phyloP scores from a whole-genome alignment of 805 yeast species.

The Teunomyces lycoperdinae region DNA sequence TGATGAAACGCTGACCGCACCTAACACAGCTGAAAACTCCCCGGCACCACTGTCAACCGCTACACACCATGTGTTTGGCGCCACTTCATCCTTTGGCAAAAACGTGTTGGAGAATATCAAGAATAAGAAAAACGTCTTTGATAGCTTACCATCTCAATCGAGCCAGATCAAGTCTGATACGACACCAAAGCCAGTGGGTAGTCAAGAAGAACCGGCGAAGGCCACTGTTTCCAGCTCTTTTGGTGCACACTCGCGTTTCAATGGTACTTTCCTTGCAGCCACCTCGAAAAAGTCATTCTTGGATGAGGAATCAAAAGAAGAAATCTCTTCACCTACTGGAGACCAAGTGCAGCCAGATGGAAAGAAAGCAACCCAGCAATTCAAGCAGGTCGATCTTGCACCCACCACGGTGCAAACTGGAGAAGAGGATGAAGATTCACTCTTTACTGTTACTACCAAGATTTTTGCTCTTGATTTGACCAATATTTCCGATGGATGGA shows the following conservation, averaged over 20 bases:
- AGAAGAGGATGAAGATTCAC: slow-evolving; percentile 78
- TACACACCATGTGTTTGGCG: slow-evolving; percentile 34
- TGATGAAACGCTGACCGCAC: slow-evolving; percentile 11
- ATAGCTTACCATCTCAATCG: slow-evolving; percentile 15
- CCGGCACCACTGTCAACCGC: slow-evolving; percentile 3
- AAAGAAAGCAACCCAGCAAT: slow-evolving; percentile 31
- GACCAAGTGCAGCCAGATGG: slow-evolving; percentile 11
- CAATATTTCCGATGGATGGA: slow-evolving; percentile 79
- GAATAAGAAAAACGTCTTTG: slow-evolving; percentile 25
- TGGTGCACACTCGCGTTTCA: slow-evolving; percentile 47
- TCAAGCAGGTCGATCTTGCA: slow-evolving; percentile 58
- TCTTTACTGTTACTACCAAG: slow-evolving; percentile 71
- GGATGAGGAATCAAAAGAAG: slow-evolving; percentile 29
- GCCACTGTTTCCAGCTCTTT: slow-evolving; percentile 25
- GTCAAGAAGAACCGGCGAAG: slow-evolving; percentile 6
- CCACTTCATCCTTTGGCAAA: slow-evolving; percentile 40
- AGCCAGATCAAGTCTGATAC: not conserved
- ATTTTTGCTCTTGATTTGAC: slow-evolving; percentile 71
- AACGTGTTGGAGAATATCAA: slow-evolving; percentile 23
- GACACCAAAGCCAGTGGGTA: not conserved
- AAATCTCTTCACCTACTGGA: slow-evolving; percentile 9
- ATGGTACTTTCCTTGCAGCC: slow-evolving; percentile 55
- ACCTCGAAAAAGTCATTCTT: slow-evolving; percentile 56
- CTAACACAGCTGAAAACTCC: slow-evolving; percentile 8
- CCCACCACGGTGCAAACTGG: slow-evolving; percentile 69